Evolutionary conservation across 805 yeast genomes (phyloP), one percentile per base, ranked within the genome.

Genomic region (Hanseniaspora thailandica): DNA sequence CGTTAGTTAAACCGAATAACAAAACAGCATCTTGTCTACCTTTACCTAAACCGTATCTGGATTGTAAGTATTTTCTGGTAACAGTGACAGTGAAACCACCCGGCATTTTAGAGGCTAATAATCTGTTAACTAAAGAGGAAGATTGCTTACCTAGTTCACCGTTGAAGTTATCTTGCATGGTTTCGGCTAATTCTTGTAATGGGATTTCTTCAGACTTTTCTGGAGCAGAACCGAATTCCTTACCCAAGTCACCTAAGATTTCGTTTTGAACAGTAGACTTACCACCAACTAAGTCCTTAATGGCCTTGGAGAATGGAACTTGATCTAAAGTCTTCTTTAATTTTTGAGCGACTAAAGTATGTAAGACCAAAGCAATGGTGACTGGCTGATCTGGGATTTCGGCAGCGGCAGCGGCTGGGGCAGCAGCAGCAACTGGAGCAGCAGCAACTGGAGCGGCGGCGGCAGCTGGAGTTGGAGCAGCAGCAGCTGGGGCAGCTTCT

Each of bases 201-300:
- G 98, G 98, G 41, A 95, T 85, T 66, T 93, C 99, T 72, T 93
- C 99, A 57, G 99, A 97, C 72, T 93, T 93, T 72, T 93, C 99
- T 41, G 99, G 99, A 47, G 97, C 89, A 44, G 93, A 72, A 63
- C 97, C 97, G 65, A 93, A 93, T 73, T 93, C 99, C 71, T 93
- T 93, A 66, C 97, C 97, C 64, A 93, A 77, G 66, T 93, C 99
- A 76, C 99, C 99, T 62, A 93, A 78, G 61, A 93, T 93, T 76
- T 93, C 99, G 71, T 93, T 93, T 73, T 93, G 99, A 46, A 93
- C 90, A 20, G 99, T 93, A 25, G 98, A 93, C 69, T 93, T 93
- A 73, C 99, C 99, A 64, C 95, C 95, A 58, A 93, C 98, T 64
- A 93, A 77, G 66, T 93, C 98, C 71, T 93, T 93, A 67, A 93